phyloP scores from a whole-genome alignment of 2,329 filamentous ascomycete genomes.

The Fusarium devonianum region DNA sequence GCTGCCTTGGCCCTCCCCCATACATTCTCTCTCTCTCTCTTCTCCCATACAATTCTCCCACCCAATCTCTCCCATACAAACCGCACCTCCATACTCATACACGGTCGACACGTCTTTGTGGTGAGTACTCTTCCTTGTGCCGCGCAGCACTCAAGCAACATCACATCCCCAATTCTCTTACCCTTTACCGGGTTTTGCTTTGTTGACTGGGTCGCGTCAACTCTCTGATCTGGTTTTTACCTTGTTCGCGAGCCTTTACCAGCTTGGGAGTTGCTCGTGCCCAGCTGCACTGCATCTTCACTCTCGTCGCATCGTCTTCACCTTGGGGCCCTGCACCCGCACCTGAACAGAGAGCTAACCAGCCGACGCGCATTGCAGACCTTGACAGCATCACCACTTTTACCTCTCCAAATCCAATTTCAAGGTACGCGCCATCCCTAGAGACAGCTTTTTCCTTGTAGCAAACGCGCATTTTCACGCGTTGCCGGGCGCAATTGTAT shows the following conservation, averaged over 20 bases:
- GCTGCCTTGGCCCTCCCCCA: slow-evolving; percentile 61
- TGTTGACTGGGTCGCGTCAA: slow-evolving; percentile 20
- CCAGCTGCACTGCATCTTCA: slow-evolving; percentile 24
- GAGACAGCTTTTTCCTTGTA: slow-evolving; percentile 22
- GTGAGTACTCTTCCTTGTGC: slow-evolving; percentile 58
- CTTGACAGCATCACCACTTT: slow-evolving; percentile 27
- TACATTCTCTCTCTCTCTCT: slow-evolving; percentile 64
- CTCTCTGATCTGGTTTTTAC: slow-evolving; percentile 32
- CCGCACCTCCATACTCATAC: slow-evolving; percentile 49
- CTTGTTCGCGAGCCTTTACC: slow-evolving; percentile 18
- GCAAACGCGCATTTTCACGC: slow-evolving; percentile 26
- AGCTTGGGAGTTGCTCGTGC: slow-evolving; percentile 36
- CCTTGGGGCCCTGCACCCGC: slow-evolving; percentile 25
- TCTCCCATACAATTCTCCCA: slow-evolving; percentile 69
- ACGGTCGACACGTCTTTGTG: slow-evolving; percentile 50
- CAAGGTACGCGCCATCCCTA: slow-evolving; percentile 35
- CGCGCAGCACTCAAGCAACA: slow-evolving; percentile 41
- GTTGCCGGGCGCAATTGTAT: slow-evolving; percentile 40
- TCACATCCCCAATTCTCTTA: slow-evolving; percentile 51
- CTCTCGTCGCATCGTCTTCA: slow-evolving; percentile 26
- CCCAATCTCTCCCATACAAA: slow-evolving; percentile 62
- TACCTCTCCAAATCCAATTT: slow-evolving; percentile 17
- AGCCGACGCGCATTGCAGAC: slow-evolving; percentile 44
- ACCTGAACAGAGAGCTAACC: slow-evolving; percentile 30
- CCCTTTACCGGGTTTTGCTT: slow-evolving; percentile 27